Evolutionary conservation across 2,329 filamentous ascomycete genomes (phyloP), one percentile per base, ranked within the genome.

Genomic region (Trichocomaceae sp.): DNA sequence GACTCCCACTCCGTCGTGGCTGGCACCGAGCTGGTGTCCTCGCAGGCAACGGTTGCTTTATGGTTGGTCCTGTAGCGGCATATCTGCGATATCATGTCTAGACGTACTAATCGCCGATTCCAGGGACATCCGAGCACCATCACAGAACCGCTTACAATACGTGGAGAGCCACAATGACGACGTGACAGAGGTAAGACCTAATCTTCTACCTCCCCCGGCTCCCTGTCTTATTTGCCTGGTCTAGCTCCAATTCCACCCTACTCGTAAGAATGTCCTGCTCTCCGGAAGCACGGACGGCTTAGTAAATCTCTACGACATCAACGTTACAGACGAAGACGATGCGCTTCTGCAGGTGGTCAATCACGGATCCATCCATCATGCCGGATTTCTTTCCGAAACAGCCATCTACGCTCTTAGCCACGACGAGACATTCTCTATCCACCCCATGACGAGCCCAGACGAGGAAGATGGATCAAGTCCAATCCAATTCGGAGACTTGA

Each of bases 271-370:
- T 37, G 67, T 81, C 19, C 73, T 85, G 4, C 74, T 85, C 1
- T 83, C 81, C 10, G 81, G 80, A 39, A 82, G 80, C 62, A 85
- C 83, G 19, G 83, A 85, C 62, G 82, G 82, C 2, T 74, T 85
- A 0, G 75, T 84, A 58, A 83, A 83, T 59, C 70, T 85, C 55
- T 85, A 85, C 65, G 78, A 85, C 65, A 79, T 77, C 22, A 75
- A 73, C 22, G 74, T 82, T 42, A 62, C 67, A 2, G 79, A 81
- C 48, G 83, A 85, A 66, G 82, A 85, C 52, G 83, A 85, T 50
- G 81, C 82, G 1, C 69, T 85, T 29, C 73, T 81, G 50, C 81
- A 84, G 63, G 81, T 84, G 31, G 77, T 84, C 64, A 85, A 84
- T 63, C 82, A 84, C 60, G 73, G 79, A 47, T 83, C 83, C 7